Evolutionary conservation across 2,329 filamentous ascomycete species (phyloP).

Genomic region (Cladosporium sp.): DNA sequence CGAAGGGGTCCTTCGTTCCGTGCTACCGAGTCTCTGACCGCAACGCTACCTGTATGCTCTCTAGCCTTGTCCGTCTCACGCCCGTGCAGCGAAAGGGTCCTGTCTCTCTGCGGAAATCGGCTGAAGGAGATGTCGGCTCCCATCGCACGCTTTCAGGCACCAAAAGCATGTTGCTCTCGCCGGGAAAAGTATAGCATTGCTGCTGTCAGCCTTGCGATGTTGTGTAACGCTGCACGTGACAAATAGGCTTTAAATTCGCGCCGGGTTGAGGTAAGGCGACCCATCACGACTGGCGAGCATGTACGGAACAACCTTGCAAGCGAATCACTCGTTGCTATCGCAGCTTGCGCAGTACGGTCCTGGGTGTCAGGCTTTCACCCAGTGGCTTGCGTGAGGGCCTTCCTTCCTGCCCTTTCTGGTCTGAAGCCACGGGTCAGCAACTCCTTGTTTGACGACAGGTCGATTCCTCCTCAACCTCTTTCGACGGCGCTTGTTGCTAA

Average conservation of each 20-base stretch:
- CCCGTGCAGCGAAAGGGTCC: slow-evolving; percentile 1
- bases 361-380: no score
- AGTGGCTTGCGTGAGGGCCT: no score
- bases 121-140: slow-evolving; percentile 5
- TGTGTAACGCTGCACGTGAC: neutral
- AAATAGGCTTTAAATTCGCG: no score
- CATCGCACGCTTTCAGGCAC: slow-evolving; percentile 3
- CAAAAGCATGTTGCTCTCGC: neutral
- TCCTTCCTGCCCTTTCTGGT: no score
- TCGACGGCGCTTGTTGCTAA: no score
- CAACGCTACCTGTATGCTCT: neutral
- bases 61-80: neutral
- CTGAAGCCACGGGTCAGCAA: no score
- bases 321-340: neutral
- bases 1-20: neutral
- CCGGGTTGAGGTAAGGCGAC: neutral
- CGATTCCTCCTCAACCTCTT: no score
- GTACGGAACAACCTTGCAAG: neutral
- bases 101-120: neutral
- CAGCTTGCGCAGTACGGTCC: no score
- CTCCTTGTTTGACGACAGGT: no score
- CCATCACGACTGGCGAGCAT: neutral
- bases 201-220: neutral
- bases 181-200: neutral
- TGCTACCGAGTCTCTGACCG: neutral